phyloP scores from a whole-genome alignment of 768 basidiomycete species.

The Termitomyces sp. region DNA sequence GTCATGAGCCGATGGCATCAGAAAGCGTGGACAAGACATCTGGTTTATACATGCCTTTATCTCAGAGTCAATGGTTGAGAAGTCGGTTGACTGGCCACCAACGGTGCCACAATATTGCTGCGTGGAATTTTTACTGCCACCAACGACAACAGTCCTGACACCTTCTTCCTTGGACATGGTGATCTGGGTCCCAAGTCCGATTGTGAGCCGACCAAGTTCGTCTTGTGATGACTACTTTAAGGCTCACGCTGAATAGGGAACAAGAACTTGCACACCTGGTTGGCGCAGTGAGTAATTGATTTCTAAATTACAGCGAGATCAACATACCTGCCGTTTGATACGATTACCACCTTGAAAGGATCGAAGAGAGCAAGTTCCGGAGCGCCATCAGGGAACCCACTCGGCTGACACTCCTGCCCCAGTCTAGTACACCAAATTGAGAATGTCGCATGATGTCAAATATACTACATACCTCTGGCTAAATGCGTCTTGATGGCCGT shows the following conservation, averaged over 20 bases:
- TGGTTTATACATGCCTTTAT: slow-evolving; percentile 34
- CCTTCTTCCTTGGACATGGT: slow-evolving; percentile 57
- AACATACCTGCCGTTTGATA: slow-evolving; percentile 48
- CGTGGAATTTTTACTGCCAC: slow-evolving; percentile 38
- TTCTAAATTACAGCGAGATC: not conserved
- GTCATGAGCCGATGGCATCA: slow-evolving; percentile 1
- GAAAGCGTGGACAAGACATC: not conserved
- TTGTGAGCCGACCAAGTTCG: not conserved
- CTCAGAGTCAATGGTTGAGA: slow-evolving; percentile 53
- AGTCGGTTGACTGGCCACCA: slow-evolving; percentile 57
- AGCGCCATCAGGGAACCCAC: slow-evolving; percentile 17
- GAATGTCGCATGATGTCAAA: not conserved
- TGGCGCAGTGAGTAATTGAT: not conserved
- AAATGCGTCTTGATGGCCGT: slow-evolving; percentile 45
- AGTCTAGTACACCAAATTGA: slow-evolving; percentile 22
- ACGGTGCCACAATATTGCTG: slow-evolving; percentile 61
- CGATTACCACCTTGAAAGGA: slow-evolving; percentile 41
- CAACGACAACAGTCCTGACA: slow-evolving; percentile 51
- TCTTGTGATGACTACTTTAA: not conserved
- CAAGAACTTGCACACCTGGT: slow-evolving; percentile 44
- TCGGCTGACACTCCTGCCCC: slow-evolving; percentile 41
- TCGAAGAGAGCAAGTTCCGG: slow-evolving; percentile 44
- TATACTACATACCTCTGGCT: slow-evolving; percentile 33
- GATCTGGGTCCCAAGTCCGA: slow-evolving; percentile 30
- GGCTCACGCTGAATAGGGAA: slow-evolving; percentile 38